A percentile compares a stretch with the other conserved stretches of the same genome.
These are phyloP conservation scores for Huntiella omanensis DNA, from an alignment of 2,329 filamentous ascomycete species.

Conservation along the genomic window DNA sequence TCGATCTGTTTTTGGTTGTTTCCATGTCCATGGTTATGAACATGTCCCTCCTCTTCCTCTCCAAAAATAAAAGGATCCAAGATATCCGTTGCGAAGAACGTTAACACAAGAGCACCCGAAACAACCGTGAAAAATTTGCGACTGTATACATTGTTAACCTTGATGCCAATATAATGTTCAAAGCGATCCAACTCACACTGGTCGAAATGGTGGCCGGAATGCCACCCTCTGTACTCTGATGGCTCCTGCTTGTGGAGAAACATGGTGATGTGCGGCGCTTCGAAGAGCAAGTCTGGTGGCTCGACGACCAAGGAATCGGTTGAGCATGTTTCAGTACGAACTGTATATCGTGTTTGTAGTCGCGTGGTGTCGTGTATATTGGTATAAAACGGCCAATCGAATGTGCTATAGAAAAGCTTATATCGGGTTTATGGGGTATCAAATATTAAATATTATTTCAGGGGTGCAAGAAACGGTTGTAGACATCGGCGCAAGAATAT, in stretches of 20 bases:
- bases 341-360: no score
- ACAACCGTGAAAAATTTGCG: slow-evolving; percentile 4
- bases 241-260: slow-evolving; percentile 5
- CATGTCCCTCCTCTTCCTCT: slow-evolving; percentile 6
- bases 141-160: background rate
- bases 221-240: slow-evolving; percentile 10
- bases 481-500: no score
- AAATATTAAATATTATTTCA: no score
- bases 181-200: slow-evolving; percentile 3
- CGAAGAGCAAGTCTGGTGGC: slow-evolving; percentile 8
- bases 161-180: background rate
- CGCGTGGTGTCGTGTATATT: no score
- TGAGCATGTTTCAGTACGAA: slow-evolving; percentile 1
- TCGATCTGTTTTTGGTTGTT: background rate
- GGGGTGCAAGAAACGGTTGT: no score
- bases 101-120: background rate
- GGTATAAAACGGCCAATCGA: no score
- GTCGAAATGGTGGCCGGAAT: slow-evolving; percentile 7
- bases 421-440: no score
- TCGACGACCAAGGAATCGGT: slow-evolving; percentile 6
- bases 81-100: slow-evolving; percentile 8
- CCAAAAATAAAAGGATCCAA: slow-evolving; percentile 9
- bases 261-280: slow-evolving; percentile 9
- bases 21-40: background rate
- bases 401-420: no score